Base-by-base conservation (phyloP, 2,329 filamentous ascomycete species). In the Allantophomopsis lycopodina region DNA sequence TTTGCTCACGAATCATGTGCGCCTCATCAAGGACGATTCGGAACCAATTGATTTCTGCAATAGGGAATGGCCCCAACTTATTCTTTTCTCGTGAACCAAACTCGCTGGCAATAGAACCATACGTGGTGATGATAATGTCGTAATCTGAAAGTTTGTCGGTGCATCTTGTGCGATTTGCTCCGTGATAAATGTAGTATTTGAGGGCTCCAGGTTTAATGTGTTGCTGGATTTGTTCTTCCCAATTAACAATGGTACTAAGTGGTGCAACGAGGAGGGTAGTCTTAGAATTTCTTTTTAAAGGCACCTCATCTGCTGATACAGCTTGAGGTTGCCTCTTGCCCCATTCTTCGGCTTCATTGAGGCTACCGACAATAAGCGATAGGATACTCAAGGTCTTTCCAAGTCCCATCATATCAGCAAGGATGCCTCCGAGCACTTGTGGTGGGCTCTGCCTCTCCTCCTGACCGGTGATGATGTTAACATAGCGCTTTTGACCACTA, bases 11-110 rank as follows among this genome's bases (percentile, higher is more conserved):
- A 47, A 98, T 96, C 59, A 83, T 83, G 56, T 98, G 91, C 1
- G 88, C 91, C 60, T 98, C 89, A 47, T 96, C 89, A 1, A 96
- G 71, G 1, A 95, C 86, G 40, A 96, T 83, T 15, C 89, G 81
- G 56, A 94, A 95, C 83, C 88, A 94, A 44, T 86, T 84, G 43
- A 94, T 75, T 49, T 82, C 77, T 40, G 80, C 75, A 31, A 95
- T 62, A 0, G 87, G 83, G 47, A 69, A 76, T 6, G 60, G 46
- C 2, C 73, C 76, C 12, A 65, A 62, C 51, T 77, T 83, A 23
- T 66, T 62, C 42, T 76, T 75, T 41, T 66, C 70, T 20, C 80
- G 74, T 17, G 73, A 66, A 35, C 70, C 73, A 13, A 85, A 71
- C 54, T 96, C 89, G 44, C 82, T 83, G 0, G 84, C 79, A 16